phyloP scores from a whole-genome alignment of 805 yeast species.

The Candida silvatica region DNA sequence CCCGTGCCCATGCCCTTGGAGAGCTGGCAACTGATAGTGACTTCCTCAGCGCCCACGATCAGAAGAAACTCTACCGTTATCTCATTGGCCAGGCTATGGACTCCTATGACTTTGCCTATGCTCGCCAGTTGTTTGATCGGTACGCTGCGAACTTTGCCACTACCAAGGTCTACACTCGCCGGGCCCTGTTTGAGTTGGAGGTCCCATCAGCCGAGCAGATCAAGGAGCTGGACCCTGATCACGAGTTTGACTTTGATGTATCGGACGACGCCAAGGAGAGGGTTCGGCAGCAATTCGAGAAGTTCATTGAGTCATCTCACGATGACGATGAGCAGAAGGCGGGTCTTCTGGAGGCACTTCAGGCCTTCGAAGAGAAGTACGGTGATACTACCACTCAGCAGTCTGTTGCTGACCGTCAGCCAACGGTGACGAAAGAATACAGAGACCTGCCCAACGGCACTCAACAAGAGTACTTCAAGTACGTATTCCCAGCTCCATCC shows the following conservation, averaged over 20 bases:
- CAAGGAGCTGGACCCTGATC: constrained; percentile 20
- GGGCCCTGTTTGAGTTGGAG: constrained; percentile 64
- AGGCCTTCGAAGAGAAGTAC: constrained; percentile 53
- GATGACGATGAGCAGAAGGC: constrained; percentile 36
- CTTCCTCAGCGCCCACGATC: constrained; percentile 1
- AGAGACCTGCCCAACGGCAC: constrained; percentile 31
- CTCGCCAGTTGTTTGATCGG: constrained; percentile 41
- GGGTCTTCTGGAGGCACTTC: constrained; percentile 50
- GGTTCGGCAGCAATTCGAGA: constrained; percentile 48
- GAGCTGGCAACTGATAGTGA: constrained; percentile 27
- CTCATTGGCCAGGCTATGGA: constrained; percentile 21
- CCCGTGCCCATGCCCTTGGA: constrained; percentile 57
- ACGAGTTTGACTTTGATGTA: constrained; percentile 37
- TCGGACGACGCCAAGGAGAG: constrained; percentile 33
- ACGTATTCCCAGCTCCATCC: constrained; percentile 65
- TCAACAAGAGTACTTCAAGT: constrained; percentile 49
- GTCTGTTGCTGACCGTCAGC: constrained; percentile 38
- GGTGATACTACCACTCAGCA: constrained; percentile 37
- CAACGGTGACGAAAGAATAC: constrained; percentile 40
- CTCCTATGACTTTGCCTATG: constrained; percentile 45
- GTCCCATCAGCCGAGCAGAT: constrained; percentile 50
- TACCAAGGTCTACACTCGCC: constrained; percentile 47
- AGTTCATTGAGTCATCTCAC: constrained; percentile 39
- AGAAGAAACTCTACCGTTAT: neutral
- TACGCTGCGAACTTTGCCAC: constrained; percentile 25